phyloP scores from a whole-genome alignment of 164 flowering plant genomes.

The Nymphaea thermarum region DNA sequence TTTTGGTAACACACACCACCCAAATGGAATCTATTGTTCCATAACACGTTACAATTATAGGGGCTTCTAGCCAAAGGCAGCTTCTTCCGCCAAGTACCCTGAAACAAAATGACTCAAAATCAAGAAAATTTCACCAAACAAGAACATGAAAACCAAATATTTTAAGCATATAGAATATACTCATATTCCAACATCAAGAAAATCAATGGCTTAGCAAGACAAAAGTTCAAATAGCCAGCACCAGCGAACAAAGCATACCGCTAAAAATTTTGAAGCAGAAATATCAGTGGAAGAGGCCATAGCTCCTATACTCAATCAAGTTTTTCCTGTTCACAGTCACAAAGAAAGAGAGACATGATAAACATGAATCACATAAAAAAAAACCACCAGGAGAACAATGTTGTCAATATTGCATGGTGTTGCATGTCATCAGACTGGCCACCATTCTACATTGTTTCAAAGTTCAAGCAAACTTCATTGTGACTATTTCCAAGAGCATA shows the following conservation, averaged over 20 bases:
- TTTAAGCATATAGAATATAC: too few species aligned
- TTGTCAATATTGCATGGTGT: too few species aligned
- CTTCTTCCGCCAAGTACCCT: neutral
- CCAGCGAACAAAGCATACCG: neutral
- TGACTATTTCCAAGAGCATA: too few species aligned
- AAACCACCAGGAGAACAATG: too few species aligned
- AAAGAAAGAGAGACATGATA: neutral
- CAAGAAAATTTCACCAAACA: neutral
- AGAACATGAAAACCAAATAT: neutral
- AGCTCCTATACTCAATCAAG: neutral
- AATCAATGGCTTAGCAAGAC: neutral
- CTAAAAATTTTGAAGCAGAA: neutral
- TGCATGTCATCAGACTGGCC: too few species aligned
- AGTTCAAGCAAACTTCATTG: too few species aligned
- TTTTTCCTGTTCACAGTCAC: neutral
- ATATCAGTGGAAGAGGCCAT: neutral
- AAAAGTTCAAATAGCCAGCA: neutral
- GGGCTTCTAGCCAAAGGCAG: neutral
- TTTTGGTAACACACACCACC: neutral
- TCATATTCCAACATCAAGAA: neutral
- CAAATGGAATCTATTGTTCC: neutral
- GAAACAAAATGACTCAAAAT: neutral
- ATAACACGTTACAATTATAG: neutral
- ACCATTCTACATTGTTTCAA: too few species aligned
- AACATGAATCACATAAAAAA: neutral